Base-by-base conservation (phyloP, 2,329 filamentous ascomycete genomes). In the Onygenales sp. region DNA sequence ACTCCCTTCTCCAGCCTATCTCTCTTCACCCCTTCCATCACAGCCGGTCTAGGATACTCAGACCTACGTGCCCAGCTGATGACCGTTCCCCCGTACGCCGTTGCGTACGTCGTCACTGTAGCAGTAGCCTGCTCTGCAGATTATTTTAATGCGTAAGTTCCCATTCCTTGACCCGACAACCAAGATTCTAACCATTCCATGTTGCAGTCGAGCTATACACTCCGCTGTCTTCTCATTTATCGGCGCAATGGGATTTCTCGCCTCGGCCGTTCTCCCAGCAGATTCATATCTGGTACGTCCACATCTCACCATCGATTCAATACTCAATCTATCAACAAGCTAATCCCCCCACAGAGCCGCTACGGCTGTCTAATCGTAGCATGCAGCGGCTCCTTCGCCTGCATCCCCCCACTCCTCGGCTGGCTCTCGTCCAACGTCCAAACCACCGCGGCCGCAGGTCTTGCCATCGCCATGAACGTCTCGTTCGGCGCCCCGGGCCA, bases 331-430 rank as follows among this genome's bases (percentile, higher is more conserved):
- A 8, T 6, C 49, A 0, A 36, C 42, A 21, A 8, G 34, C 52
- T 45, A 49, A 56, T 27, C 1, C 3, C 31, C 39, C 10, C 7
- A 48, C 52, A 73, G 62, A 65, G 72, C 13, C 80, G 85, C n/a
- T 88, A 88, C 63, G 84, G 81, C 37, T 85, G 83, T 56, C 76
- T 88, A 8, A 85, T 88, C 34, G 72, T 88, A 40, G 84, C 83
- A 0, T 76, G 82, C 1, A 78, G 80, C 2, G 85, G 86, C 1
- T 75, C 84, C 0, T 88, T 88, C 56, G 77, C 82, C 1, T 84
- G 81, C 58, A 85, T 87, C 45, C 84, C 85, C 0, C 83, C 84
- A 0, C 74, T 88, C 55, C 73, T 86, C 1, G 84, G 83, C n/a
- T 87, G 84, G 84, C 71, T 87, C 6, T 82, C 81, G 7, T 82